Percentiles rank a stretch among this genome's conserved stretches.
Evolutionary conservation across 2,329 filamentous ascomycete genomes (phyloP).

Genomic region (Trichoderma endophyticum): DNA sequence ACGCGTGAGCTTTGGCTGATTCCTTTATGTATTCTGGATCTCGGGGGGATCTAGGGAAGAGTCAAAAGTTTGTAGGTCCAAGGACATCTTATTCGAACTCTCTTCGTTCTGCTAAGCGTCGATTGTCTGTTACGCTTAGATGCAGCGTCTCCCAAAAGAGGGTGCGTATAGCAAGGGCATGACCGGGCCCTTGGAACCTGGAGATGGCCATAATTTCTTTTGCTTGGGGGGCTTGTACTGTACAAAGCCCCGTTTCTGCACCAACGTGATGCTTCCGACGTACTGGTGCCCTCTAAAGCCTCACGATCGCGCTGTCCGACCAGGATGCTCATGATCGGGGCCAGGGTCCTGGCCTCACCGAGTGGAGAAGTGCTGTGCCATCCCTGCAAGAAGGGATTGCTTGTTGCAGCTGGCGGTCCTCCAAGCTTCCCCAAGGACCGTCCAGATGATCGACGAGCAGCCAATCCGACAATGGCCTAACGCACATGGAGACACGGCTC

Average conservation of each 20-base stretch:
- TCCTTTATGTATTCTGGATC: conserved; percentile 16
- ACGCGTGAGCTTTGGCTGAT: conserved; percentile 6
- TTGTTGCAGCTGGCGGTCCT: background rate
- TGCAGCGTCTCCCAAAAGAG: conserved; percentile 10
- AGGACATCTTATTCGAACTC: background rate
- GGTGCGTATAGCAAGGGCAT: conserved; percentile 12
- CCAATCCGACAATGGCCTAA: conserved; percentile 3
- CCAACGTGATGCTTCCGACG: background rate
- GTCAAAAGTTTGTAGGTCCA: background rate
- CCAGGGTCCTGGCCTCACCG: conserved; percentile 11
- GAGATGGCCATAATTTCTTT: conserved; percentile 17
- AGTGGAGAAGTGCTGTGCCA: conserved; percentile 1
- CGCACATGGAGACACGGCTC: conserved; percentile 9
- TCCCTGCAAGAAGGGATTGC: background rate
- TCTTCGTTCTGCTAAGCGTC: background rate
- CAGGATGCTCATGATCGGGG: conserved; percentile 10
- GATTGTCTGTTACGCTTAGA: conserved; percentile 2
- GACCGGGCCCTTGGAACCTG: conserved; percentile 2
- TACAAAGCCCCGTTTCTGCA: background rate
- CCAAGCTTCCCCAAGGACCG: background rate
- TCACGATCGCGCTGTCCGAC: conserved; percentile 14
- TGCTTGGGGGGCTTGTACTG: conserved; percentile 5
- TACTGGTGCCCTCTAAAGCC: background rate
- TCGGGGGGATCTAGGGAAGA: background rate
- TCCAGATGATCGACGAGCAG: conserved; percentile 14